Conservation (phyloP, 768 basidiomycete species). For the Leucocoprinus leucothites region DNA sequence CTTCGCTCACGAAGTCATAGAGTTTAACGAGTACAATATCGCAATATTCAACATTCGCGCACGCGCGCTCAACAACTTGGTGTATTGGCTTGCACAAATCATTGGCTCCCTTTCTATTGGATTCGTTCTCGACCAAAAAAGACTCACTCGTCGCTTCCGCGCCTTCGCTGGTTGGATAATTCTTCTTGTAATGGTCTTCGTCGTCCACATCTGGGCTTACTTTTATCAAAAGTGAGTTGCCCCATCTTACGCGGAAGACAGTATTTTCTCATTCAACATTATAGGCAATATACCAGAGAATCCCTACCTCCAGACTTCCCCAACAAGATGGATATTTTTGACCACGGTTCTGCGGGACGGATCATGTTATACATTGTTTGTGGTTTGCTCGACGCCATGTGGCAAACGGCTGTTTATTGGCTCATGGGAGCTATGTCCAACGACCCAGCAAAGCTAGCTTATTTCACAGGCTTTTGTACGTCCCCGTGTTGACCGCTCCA, state of each 20-base stretch:
- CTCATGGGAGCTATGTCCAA: constrained; percentile 85
- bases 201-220: constrained; percentile 72
- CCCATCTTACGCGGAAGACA: not conserved
- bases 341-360: constrained; percentile 49
- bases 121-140: constrained; percentile 55
- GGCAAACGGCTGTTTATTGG: constrained; percentile 83
- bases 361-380: constrained; percentile 68
- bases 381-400: constrained; percentile 77
- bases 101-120: constrained; percentile 72
- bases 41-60: constrained; percentile 77
- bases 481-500: constrained; percentile 14
- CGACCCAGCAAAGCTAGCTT: constrained; percentile 71
- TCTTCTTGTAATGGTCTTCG: constrained; percentile 67
- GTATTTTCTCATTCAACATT: not conserved
- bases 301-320: constrained; percentile 34
- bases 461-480: constrained; percentile 80
- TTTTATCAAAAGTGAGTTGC: constrained; percentile 64
- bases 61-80: constrained; percentile 69
- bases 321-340: constrained; percentile 57
- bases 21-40: constrained; percentile 76
- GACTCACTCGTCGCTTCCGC: constrained; percentile 58
- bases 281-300: constrained; percentile 57
- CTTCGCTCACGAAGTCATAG: constrained; percentile 26
- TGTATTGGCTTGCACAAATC: constrained; percentile 82
- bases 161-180: constrained; percentile 68